Conservation (phyloP, 371 early-diverging fungal species). For the Aphelidium insulamus region DNA sequence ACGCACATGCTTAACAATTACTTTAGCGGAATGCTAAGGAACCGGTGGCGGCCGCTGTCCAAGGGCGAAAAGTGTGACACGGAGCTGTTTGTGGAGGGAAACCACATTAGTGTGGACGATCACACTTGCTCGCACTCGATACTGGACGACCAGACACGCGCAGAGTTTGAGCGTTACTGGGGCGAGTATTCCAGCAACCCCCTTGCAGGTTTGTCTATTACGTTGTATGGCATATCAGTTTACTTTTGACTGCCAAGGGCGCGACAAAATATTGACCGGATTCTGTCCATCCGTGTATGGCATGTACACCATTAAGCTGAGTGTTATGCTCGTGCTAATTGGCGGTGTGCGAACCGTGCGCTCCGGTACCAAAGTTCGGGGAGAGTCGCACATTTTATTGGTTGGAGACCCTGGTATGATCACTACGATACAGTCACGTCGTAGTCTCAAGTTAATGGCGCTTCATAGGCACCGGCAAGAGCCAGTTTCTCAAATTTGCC, state of each 20-base stretch:
- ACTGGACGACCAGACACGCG: constrained; percentile 19
- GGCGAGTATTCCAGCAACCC: constrained; percentile 4
- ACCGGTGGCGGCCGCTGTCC: constrained; percentile 20
- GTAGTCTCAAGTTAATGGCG: background rate
- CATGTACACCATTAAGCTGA: constrained; percentile 30
- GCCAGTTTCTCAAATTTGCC: constrained; percentile 46
- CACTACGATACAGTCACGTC: background rate
- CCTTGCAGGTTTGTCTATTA: constrained; percentile 8
- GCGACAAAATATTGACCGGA: constrained; percentile 25
- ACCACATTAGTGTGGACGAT: constrained; percentile 26
- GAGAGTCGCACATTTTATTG: constrained; percentile 50
- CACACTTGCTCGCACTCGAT: constrained; percentile 13
- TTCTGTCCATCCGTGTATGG: constrained; percentile 39
- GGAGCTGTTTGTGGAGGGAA: constrained; percentile 27
- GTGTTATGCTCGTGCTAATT: constrained; percentile 31
- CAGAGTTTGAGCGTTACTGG: constrained; percentile 31
- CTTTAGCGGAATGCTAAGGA: constrained; percentile 6
- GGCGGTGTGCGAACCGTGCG: constrained; percentile 29
- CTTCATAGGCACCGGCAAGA: constrained; percentile 45
- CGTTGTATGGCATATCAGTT: background rate
- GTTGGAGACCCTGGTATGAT: constrained; percentile 60
- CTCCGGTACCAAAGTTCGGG: constrained; percentile 30
- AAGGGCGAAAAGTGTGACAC: constrained; percentile 26
- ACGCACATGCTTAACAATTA: background rate
- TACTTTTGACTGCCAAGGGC: constrained; percentile 3